Evolutionary conservation across 169 alveolate genomes (phyloP), one percentile per base, ranked within the genome.

Genomic region (Cryptosporidium ubiquitum): DNA sequence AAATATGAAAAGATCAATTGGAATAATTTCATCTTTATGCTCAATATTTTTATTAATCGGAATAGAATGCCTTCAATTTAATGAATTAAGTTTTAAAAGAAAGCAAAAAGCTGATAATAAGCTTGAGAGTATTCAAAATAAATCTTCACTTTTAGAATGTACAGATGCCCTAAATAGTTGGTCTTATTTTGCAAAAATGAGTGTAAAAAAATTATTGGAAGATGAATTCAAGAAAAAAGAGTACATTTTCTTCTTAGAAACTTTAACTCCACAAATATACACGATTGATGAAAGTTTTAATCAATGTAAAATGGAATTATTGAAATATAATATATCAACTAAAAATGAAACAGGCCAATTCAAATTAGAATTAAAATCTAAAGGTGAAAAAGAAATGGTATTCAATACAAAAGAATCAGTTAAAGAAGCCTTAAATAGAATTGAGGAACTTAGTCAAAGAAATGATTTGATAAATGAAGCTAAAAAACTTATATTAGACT

Each of bases 81-180:
- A 26, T 0, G 66, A 55, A 26, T 4, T 1, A n/a, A 5, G n/a
- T 26, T 9, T 55, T 35, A 55, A 35, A 55, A 55, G 20, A n/a
- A 23, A 20, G 14, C 9, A 0, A 26, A 55, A 10, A 10, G 37
- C 55, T 47, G 16, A 26, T 7, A 55, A 5, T 55, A 55, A 26
- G 66, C 66, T 55, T 5, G 37, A 20, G 16, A 20, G 2, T 5
- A 55, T 10, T 3, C n/a, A n/a, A 35, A 20, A 16, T 5, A 18
- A 64, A 35, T 64, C 71, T 26, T 18, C 42, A 16, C 71, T 64
- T 29, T 29, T 74, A 3, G 86, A 74, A 57, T 74, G 86, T 40
- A 74, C 86, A 0, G 73, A 58, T 4, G 86, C 73, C 14, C 20
- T 74, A 57, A 55, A 55, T 35, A 74, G 68, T 40, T 74, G 86